Evolutionary conservation across 192 early-diverging fungal species (phyloP), one percentile per base, ranked within the genome.

Genomic region (Entrophospora sp.): DNA sequence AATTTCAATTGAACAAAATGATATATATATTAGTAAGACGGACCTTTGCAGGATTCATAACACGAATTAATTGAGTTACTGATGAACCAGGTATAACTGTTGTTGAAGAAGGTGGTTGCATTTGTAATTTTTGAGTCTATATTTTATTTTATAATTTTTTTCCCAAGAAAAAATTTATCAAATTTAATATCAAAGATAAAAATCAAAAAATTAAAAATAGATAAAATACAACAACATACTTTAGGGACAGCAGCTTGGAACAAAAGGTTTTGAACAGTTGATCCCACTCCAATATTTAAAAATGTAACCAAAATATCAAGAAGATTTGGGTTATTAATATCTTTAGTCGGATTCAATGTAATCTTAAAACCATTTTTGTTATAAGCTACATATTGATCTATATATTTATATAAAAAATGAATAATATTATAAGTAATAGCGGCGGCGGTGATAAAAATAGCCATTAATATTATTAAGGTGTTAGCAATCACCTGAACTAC

Each of bases 221-320:
- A 25, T 10, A 6, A 30, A 31, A 28, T 30, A 32, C 20, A 30
- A 31, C 12, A 31, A 9, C 34, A 2, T 62, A 69, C 68, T 52
- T 93, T 93, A 24, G 94, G 94, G 13, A 99, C 96, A 0, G 97
- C 97, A 12, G 94, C 95, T 73, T 92, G 83, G 70, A 99, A 90
- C 51, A 81, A 79, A 24, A 97, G 57, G 22, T 83, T 84, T 18
- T 73, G 76, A 35, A 95, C 75, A 3, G 68, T 30, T 6, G 79
- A 80, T 38, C 81, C 79, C 16, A 76, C 53, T 13, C 75, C 73
- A 52, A 77, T 68, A 66, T 91, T 95, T 37, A 73, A 67, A 73
- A 94, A 92, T 4, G 77, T 81, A 4, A 88, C 84, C 5, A 78
- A 78, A 36, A 95, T 77, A 45, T 81, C 81, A 43, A 94, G 73